Percentiles rank a stretch among this genome's conserved stretches.
These are phyloP conservation scores for Solanum chmielewskii DNA, from an alignment of 257 asterid genomes.

Conservation along the genomic window DNA sequence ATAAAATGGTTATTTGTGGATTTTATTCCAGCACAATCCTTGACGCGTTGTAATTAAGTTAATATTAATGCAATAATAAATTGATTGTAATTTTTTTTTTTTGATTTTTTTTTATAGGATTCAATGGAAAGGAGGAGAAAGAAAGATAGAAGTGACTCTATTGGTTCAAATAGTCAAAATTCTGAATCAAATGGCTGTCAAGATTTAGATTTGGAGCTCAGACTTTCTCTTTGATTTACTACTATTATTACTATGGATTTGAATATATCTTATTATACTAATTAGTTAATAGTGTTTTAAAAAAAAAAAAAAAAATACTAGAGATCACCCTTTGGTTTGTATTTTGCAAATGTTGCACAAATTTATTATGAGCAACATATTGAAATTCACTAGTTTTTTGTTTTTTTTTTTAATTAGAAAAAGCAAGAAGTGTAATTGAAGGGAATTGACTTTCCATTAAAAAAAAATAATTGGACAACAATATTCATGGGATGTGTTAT, in stretches of 20 bases:
- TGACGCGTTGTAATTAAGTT: not conserved
- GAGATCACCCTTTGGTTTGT: not conserved
- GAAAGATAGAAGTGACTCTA: conserved; percentile 26
- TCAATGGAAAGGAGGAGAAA: conserved; percentile 22
- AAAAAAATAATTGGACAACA: not conserved
- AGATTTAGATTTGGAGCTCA: conserved; percentile 91
- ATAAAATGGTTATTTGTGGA: not conserved
- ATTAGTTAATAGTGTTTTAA: not conserved
- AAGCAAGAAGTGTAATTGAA: not conserved
- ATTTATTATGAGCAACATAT: not conserved
- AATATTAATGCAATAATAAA: not conserved
- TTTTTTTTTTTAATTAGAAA: not conserved
- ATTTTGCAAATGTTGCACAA: not conserved
- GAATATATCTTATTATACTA: not conserved
- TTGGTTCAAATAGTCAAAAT: conserved; percentile 30
- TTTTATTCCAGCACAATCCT: not conserved
- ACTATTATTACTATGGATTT: not conserved
- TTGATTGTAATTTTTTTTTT: not conserved
- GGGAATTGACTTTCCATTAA: not conserved
- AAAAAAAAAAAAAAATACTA: not conserved
- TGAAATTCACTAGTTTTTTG: not conserved
- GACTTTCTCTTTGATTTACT: conserved; percentile 24
- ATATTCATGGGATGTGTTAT: not conserved
- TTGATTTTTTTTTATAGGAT: conserved; percentile 27
- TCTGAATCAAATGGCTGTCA: conserved; percentile 45